phyloP scores from a whole-genome alignment of 2,329 filamentous ascomycete species.

The Pseudofabraea citricarpa region DNA sequence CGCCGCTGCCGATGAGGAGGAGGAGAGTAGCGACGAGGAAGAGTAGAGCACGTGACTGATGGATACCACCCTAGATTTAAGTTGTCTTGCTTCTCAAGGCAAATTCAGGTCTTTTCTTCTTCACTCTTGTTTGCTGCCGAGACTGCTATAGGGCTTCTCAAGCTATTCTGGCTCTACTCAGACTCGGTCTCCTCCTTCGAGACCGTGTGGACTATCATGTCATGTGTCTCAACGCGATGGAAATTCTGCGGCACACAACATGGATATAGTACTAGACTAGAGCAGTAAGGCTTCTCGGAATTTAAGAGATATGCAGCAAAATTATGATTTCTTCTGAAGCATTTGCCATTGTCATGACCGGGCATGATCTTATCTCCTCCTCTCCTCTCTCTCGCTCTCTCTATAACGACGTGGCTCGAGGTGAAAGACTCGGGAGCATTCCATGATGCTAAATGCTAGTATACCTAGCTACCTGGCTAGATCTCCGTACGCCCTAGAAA shows the following conservation, averaged over 20 bases:
- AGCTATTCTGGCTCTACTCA: slow-evolving; percentile 13
- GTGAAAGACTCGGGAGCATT: too few relatives aligned
- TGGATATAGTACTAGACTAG: too few relatives aligned
- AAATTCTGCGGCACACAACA: neutral
- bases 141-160: slow-evolving; percentile 18
- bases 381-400: neutral
- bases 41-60: slow-evolving; percentile 27
- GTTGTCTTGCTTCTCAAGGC: neutral
- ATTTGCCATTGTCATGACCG: slow-evolving; percentile 1
- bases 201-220: slow-evolving; percentile 3
- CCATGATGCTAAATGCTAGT: too few relatives aligned
- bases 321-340: too few relatives aligned
- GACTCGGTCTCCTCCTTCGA: slow-evolving; percentile 9
- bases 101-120: neutral
- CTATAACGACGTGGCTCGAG: too few relatives aligned
- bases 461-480: too few relatives aligned
- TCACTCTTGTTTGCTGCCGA: slow-evolving; percentile 13
- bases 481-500: too few relatives aligned
- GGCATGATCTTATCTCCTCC: neutral
- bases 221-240: slow-evolving; percentile 2
- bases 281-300: slow-evolving; percentile 17
- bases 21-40: slow-evolving; percentile 31
- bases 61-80: neutral
- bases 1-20: slow-evolving; percentile 26
- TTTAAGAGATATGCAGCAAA: slow-evolving; percentile 19